A percentile compares a stretch with the other conserved stretches of the same genome.
These are phyloP conservation scores for Fusarium veterinarium DNA, from an alignment of 2,329 filamentous ascomycete genomes.

Conservation along the genomic window DNA sequence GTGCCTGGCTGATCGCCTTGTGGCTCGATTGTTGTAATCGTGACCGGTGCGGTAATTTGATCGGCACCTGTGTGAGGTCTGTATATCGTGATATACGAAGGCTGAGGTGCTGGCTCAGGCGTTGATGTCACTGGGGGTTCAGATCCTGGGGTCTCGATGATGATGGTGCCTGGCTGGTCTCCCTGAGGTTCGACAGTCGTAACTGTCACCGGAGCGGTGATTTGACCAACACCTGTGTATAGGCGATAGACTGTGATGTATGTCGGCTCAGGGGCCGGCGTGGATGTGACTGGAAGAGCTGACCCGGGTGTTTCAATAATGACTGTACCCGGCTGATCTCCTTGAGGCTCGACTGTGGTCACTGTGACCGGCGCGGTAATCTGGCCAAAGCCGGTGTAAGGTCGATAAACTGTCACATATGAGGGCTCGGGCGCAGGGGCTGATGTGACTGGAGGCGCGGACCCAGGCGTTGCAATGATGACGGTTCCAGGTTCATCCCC, in stretches of 20 bases:
- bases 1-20: slow-evolving; percentile 22
- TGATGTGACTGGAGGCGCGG: neutral
- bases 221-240: slow-evolving; percentile 1
- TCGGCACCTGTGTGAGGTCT: slow-evolving; percentile 14
- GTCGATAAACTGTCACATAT: slow-evolving; percentile 5
- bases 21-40: slow-evolving; percentile 20
- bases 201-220: slow-evolving; percentile 1
- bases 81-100: neutral
- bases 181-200: slow-evolving; percentile 10
- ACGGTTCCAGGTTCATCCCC: slow-evolving; percentile 10
- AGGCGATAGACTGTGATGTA: slow-evolving; percentile 11
- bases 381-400: neutral
- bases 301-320: slow-evolving; percentile 16
- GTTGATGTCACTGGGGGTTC: neutral
- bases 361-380: slow-evolving; percentile 1
- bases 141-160: slow-evolving; percentile 17
- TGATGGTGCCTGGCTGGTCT: slow-evolving; percentile 12
- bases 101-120: neutral
- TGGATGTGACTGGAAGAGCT: neutral
- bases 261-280: neutral
- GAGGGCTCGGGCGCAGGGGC: neutral
- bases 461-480: slow-evolving; percentile 13
- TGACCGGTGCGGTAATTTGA: slow-evolving; percentile 11
- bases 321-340: slow-evolving; percentile 8
- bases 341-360: slow-evolving; percentile 4